phyloP scores from a whole-genome alignment of 73 alveolate genomes.

The Paramecium caudatum region DNA sequence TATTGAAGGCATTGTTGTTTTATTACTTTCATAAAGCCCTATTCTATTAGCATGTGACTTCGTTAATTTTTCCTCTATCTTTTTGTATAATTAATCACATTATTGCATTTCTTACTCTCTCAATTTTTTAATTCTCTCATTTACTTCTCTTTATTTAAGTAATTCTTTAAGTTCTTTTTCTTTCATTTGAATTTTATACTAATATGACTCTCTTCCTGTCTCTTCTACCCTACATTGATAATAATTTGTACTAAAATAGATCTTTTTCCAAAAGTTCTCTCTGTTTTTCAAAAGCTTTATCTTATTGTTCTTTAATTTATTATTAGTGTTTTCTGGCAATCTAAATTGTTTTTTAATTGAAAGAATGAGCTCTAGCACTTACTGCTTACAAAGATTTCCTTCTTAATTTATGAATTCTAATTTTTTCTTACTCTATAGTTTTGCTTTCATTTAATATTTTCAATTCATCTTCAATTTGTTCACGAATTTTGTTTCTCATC shows the following conservation, averaged over 20 bases:
- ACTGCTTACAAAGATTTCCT: conserved; percentile 10
- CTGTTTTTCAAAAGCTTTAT: conserved; percentile 6
- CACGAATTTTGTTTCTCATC: conserved; percentile 39
- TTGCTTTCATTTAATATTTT: background rate
- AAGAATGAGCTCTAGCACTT: conserved; percentile 40
- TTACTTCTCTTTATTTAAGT: background rate
- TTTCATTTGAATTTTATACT: background rate
- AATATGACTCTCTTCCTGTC: background rate
- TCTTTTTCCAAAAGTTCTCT: conserved; percentile 3
- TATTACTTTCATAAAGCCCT: background rate
- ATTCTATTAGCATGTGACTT: background rate
- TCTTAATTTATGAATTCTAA: background rate
- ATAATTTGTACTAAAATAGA: background rate
- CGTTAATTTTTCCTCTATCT: conserved; percentile 3
- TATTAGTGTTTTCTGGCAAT: conserved; percentile 6
- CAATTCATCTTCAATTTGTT: conserved; percentile 46
- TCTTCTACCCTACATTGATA: conserved; percentile 19
- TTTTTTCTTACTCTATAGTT: conserved; percentile 1
- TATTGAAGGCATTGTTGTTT: background rate
- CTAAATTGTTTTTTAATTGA: background rate
- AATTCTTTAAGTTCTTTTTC: conserved; percentile 17
- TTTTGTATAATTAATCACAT: background rate
- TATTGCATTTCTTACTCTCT: conserved; percentile 14
- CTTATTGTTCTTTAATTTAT: background rate
- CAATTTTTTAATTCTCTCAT: background rate